Base-by-base conservation (phyloP, 352 stramenopile genomes). In the Pythium aquatile region DNA sequence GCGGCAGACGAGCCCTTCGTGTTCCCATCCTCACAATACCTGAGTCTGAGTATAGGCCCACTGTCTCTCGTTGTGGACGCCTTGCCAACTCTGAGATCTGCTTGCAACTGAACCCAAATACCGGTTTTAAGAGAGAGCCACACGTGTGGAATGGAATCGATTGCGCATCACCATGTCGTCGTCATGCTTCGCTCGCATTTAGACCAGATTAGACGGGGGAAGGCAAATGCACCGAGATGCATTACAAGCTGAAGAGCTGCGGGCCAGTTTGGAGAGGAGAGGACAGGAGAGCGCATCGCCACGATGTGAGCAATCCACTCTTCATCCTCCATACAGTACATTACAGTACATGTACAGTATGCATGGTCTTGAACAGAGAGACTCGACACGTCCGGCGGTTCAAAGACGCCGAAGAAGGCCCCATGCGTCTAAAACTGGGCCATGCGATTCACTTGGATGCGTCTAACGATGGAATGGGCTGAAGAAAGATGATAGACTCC, bases 261-360 rank as follows among this genome's bases (percentile, higher is more conserved):
- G 17, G 14, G 39, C 39, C 39, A 47, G 39, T 47, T 47, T 47
- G 39, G 39, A 47, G 39, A 47, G 39, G 39, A 47, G 39, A 47
- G 2, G 37, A 44, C 37, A 24, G 13, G 37, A 1, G 13, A 24
- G 39, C 10, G 35, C 35, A 42, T 42, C 3, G 20, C 20, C 20
- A 9, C 14, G 3, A 24, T 44, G 39, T 47, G 39, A 47, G 39
- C 39, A 47, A 47, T 47, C 39, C 39, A 13, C 39, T 24, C 39
- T 47, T 47, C 39, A 47, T 24, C 20, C 20, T 24, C 20, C 17
- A 13, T 47, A 24, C 13, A 47, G 3, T 24, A 24, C 17, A 24
- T 13, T 47, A 47, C 39, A 1, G 39, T 47, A 47, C 32, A 35
- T 35, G 32, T 35, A 35, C 32, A 35, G 20, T 24, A 24, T 24